A percentile compares a stretch with the other conserved stretches of the same genome.
phyloP scores from a whole-genome alignment of 257 asterid species.

The Ocimum tenuiflorum region DNA sequence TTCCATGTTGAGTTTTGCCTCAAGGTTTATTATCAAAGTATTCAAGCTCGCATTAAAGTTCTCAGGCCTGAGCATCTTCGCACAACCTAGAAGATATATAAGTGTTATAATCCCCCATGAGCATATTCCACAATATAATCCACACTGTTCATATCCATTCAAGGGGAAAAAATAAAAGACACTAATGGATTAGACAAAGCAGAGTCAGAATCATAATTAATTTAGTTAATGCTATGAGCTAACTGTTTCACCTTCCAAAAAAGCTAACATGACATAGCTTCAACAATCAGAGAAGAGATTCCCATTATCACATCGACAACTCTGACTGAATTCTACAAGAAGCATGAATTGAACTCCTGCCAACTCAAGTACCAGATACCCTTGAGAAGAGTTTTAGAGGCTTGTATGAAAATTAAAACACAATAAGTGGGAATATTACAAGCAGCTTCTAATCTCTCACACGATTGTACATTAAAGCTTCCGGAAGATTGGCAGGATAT shows the following conservation, averaged over 20 bases:
- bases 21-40: too few relatives aligned
- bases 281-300: slow-evolving; percentile 68
- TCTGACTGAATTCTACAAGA: slow-evolving; percentile 45
- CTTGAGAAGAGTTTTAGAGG: not conserved
- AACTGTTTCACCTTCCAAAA: not conserved
- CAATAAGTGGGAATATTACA: too few relatives aligned
- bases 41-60: too few relatives aligned
- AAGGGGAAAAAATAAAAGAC: slow-evolving; percentile 19
- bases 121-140: slow-evolving; percentile 55
- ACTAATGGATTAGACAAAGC: not conserved
- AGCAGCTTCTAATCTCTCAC: slow-evolving; percentile 59
- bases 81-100: too few relatives aligned
- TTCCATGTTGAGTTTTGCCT: too few relatives aligned
- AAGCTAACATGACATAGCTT: slow-evolving; percentile 22
- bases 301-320: slow-evolving; percentile 44
- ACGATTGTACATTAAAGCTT: too few relatives aligned
- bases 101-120: too few relatives aligned
- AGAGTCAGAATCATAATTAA: not conserved
- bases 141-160: slow-evolving; percentile 22
- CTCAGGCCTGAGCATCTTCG: too few relatives aligned
- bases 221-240: not conserved
- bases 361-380: slow-evolving; percentile 11
- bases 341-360: slow-evolving; percentile 77
- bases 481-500: slow-evolving; percentile 67
- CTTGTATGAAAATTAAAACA: not conserved